A percentile compares a stretch with the other conserved stretches of the same genome.
Evolutionary conservation across 2,329 filamentous ascomycete species (phyloP).

Genomic region (Alternaria ethzedia): DNA sequence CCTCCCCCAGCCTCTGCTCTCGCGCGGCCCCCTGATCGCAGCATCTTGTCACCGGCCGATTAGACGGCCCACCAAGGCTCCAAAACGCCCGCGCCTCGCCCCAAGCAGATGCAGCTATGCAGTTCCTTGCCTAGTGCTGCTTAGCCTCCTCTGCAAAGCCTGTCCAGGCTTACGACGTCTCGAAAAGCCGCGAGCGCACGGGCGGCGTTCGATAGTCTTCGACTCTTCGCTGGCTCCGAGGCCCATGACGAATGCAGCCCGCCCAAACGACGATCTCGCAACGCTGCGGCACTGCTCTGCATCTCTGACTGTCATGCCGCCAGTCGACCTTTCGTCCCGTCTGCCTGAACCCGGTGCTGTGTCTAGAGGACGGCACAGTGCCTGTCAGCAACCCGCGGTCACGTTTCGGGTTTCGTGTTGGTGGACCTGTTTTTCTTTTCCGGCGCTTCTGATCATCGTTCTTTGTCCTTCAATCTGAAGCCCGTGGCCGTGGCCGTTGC

Average conservation of each 20-base stretch:
- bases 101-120: conserved; percentile 28
- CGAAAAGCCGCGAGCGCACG: conserved; percentile 36
- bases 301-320: conserved; percentile 42
- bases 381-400: conserved; percentile 28
- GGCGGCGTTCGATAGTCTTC: conserved; percentile 41
- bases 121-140: conserved; percentile 23
- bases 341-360: conserved; percentile 34
- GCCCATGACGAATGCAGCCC: conserved; percentile 43
- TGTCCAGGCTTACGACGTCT: conserved; percentile 44
- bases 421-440: conserved; percentile 27
- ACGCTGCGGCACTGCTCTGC: conserved; percentile 35
- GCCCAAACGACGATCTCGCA: conserved; percentile 40
- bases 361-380: conserved; percentile 27
- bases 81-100: conserved; percentile 37
- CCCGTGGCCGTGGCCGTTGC: conserved; percentile 8
- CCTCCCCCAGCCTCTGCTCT: conserved; percentile 1
- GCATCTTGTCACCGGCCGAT: conserved; percentile 17
- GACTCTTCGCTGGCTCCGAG: conserved; percentile 36
- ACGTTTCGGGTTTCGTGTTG: conserved; percentile 43
- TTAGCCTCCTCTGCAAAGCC: conserved; percentile 19
- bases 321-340: conserved; percentile 25
- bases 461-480: conserved; percentile 23
- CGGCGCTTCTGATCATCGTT: conserved; percentile 22
- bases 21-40: conserved; percentile 14
- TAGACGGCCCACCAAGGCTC: conserved; percentile 8